Evolutionary conservation across 2,329 filamentous ascomycete species (phyloP).

Genomic region (Penicillium corylophilum): DNA sequence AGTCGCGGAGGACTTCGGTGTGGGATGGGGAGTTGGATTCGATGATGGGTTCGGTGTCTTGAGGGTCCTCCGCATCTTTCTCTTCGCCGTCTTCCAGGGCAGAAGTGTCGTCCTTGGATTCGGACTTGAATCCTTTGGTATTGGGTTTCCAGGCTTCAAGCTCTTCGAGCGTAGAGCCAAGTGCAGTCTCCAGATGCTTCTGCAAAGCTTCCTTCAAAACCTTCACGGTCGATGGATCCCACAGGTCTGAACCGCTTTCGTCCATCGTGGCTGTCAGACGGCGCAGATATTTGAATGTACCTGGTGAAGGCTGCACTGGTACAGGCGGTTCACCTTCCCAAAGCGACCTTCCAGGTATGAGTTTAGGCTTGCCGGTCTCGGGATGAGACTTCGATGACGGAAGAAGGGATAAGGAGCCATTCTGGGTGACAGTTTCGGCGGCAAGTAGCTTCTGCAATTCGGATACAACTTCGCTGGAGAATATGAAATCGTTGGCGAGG

Average conservation of each 20-base stretch:
- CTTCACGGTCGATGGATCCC: conserved; percentile 68
- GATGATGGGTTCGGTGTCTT: conserved; percentile 4
- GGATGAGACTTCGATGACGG: conserved; percentile 5
- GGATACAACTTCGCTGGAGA: conserved; percentile 62
- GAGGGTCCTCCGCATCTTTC: conserved; percentile 2
- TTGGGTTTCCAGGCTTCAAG: conserved; percentile 12
- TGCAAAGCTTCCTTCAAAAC: conserved; percentile 61
- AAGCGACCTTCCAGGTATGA: conserved; percentile 62
- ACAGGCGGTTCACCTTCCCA: conserved; percentile 79
- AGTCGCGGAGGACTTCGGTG: conserved; percentile 26
- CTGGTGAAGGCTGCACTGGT: conserved; percentile 75
- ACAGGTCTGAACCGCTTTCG: conserved; percentile 71
- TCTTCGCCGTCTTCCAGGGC: conserved; percentile 1
- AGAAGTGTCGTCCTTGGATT: not conserved
- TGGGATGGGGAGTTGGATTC: not conserved
- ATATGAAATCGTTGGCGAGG: conserved; percentile 41
- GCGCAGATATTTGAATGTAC: conserved; percentile 69
- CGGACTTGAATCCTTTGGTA: not conserved
- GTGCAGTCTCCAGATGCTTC: conserved; percentile 44
- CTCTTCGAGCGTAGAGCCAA: conserved; percentile 24
- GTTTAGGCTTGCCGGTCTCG: conserved; percentile 42
- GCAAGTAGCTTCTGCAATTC: conserved; percentile 65
- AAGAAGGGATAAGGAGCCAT: conserved; percentile 43
- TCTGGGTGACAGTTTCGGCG: conserved; percentile 47
- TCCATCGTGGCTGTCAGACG: conserved; percentile 67